A percentile compares a stretch with the other conserved stretches of the same genome.
These are phyloP conservation scores for Boletus barrowsii DNA, from an alignment of 768 basidiomycete species.

Conservation along the genomic window DNA sequence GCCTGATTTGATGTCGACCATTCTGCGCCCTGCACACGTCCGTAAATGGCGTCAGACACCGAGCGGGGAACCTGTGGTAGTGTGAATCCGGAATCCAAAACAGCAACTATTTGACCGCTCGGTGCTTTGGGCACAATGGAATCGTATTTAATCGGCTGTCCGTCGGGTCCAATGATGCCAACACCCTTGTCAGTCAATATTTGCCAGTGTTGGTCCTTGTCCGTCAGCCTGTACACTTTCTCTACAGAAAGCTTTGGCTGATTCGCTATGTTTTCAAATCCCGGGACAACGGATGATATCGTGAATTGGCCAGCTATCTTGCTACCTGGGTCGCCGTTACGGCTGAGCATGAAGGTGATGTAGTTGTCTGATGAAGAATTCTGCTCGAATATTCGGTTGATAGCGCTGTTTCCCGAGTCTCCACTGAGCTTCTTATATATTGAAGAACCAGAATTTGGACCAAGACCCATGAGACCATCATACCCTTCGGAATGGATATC, in stretches of 20 bases:
- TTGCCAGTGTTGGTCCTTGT: slow-evolving; percentile 81
- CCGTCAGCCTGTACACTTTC: slow-evolving; percentile 55
- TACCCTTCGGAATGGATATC: slow-evolving; percentile 61
- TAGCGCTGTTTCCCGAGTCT: slow-evolving; percentile 50
- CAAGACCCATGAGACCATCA: slow-evolving; percentile 72
- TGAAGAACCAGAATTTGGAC: slow-evolving; percentile 70
- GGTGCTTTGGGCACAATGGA: slow-evolving; percentile 73
- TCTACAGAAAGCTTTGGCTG: slow-evolving; percentile 68
- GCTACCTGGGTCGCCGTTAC: slow-evolving; percentile 49
- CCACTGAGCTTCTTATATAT: slow-evolving; percentile 55
- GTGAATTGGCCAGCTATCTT: slow-evolving; percentile 63
- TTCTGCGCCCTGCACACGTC: slow-evolving; percentile 68
- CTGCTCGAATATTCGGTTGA: slow-evolving; percentile 65
- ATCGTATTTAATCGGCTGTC: slow-evolving; percentile 52
- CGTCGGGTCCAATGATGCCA: slow-evolving; percentile 78
- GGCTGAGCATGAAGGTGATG: slow-evolving; percentile 65
- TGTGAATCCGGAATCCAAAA: slow-evolving; percentile 73
- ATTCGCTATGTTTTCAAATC: slow-evolving; percentile 56
- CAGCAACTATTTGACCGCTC: slow-evolving; percentile 60
- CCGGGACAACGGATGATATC: slow-evolving; percentile 59
- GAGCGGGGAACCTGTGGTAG: slow-evolving; percentile 69
- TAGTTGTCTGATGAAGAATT: slow-evolving; percentile 56
- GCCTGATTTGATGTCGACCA: slow-evolving; percentile 53
- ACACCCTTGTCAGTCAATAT: slow-evolving; percentile 58
- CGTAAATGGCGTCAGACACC: slow-evolving; percentile 80